Evolutionary conservation across 2,329 filamentous ascomycete genomes (phyloP).

Genomic region (Chaetothyriales sp.): DNA sequence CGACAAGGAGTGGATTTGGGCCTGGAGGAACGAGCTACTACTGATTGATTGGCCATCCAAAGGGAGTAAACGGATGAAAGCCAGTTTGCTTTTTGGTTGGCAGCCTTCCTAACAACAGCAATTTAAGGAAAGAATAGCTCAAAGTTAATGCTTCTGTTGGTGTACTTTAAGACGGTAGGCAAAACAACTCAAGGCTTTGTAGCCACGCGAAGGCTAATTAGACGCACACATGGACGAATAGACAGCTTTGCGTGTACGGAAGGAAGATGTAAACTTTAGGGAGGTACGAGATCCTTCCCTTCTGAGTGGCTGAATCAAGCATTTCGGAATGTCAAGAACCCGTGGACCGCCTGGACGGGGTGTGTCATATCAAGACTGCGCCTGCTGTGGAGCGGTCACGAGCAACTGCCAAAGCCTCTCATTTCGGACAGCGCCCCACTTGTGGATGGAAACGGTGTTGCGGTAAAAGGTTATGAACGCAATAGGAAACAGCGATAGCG

Average conservation of each 20-base stretch:
- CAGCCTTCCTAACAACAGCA: neutral
- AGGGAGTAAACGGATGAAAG: too few species aligned
- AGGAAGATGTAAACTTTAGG: too few species aligned
- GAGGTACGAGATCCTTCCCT: too few species aligned
- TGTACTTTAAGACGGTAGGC: too few species aligned
- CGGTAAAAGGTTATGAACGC: neutral
- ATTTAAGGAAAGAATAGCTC: neutral
- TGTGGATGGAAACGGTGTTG: neutral
- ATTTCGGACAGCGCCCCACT: neutral
- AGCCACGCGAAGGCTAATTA: too few species aligned
- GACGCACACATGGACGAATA: too few species aligned
- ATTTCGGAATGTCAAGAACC: neutral
- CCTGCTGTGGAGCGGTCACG: too few species aligned
- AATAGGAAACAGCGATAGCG: neutral
- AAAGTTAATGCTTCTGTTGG: too few species aligned
- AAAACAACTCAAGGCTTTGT: too few species aligned
- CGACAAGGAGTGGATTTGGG: conserved; percentile 17
- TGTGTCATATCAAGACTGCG: neutral
- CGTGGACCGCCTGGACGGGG: too few species aligned
- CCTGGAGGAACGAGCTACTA: conserved; percentile 16
- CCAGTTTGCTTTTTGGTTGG: too few species aligned
- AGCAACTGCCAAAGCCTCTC: neutral
- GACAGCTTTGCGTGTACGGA: too few species aligned
- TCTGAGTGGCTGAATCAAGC: neutral
- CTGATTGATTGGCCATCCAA: conserved; percentile 1